phyloP scores from a whole-genome alignment of 2,329 filamentous ascomycete species.

The Pochonia chlamydosporia region DNA sequence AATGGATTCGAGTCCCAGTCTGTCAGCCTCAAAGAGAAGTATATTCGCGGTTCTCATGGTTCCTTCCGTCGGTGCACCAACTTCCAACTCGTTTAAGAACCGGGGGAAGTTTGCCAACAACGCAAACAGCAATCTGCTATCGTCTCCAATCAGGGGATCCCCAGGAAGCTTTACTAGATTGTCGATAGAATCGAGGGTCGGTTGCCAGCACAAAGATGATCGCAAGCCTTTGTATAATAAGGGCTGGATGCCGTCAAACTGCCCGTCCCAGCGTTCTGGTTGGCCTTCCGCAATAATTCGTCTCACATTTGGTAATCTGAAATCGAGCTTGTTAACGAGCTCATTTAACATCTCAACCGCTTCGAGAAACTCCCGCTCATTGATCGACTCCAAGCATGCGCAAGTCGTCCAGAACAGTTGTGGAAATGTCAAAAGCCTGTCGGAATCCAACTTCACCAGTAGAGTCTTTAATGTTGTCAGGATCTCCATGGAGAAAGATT shows the following conservation, averaged over 20 bases:
- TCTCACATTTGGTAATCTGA: constrained; percentile 64
- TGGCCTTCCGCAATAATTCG: constrained; percentile 69
- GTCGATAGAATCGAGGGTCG: constrained; percentile 72
- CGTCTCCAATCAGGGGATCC: constrained; percentile 74
- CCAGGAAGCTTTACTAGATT: constrained; percentile 73
- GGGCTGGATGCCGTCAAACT: constrained; percentile 79
- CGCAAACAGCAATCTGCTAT: constrained; percentile 76
- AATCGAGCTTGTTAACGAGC: constrained; percentile 76
- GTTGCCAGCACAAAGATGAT: constrained; percentile 75
- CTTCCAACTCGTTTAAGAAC: constrained; percentile 75
- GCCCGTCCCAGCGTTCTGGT: constrained; percentile 81
- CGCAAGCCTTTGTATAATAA: constrained; percentile 88
- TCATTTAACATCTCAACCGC: constrained; percentile 87
- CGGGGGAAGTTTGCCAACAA: constrained; percentile 88
- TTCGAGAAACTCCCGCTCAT: constrained; percentile 90
- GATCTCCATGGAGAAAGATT: constrained; percentile 97
- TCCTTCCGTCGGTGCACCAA: constrained; percentile 47
- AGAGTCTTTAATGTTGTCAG: constrained; percentile 89
- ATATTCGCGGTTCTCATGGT: constrained; percentile 60
- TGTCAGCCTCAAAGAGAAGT: constrained; percentile 67
- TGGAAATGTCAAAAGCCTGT: constrained; percentile 80
- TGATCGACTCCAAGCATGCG: constrained; percentile 92
- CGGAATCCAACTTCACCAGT: constrained; percentile 74
- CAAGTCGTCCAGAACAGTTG: constrained; percentile 98
- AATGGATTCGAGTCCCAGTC: constrained; percentile 62